Evolutionary conservation across 768 basidiomycete species (phyloP).

Genomic region (Kwoniella bestiolae): DNA sequence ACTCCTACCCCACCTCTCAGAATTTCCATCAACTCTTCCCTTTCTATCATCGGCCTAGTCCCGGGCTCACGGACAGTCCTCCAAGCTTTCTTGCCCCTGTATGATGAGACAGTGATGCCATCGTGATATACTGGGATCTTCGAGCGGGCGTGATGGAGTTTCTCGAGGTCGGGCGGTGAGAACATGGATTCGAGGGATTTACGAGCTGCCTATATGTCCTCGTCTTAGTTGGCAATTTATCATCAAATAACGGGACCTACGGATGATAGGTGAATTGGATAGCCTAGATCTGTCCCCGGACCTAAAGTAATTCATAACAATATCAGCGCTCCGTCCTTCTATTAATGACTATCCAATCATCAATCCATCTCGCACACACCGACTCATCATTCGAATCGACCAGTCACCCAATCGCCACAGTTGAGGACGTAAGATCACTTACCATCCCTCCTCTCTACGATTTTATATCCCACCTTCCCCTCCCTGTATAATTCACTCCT

Average conservation of each 20-base stretch:
- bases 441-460: constrained; percentile 32
- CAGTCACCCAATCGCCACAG: neutral
- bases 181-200: constrained; percentile 16
- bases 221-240: too few relatives aligned
- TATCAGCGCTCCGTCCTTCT: too few relatives aligned
- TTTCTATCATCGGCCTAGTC: constrained; percentile 26
- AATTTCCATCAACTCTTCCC: constrained; percentile 21
- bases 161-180: constrained; percentile 3
- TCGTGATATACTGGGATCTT: constrained; percentile 22
- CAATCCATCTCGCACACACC: neutral
- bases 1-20: constrained; percentile 4
- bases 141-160: constrained; percentile 3
- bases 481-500: constrained; percentile 7
- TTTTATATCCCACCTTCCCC: constrained; percentile 10
- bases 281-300: constrained; percentile 5
- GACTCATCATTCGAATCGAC: neutral
- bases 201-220: constrained; percentile 13
- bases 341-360: too few relatives aligned
- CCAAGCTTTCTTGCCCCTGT: constrained; percentile 5
- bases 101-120: constrained; percentile 9
- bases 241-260: too few relatives aligned
- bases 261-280: constrained; percentile 21
- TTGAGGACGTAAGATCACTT: too few relatives aligned
- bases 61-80: constrained; percentile 9
- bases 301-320: neutral